These are phyloP conservation scores for Corymbia citriodora DNA, from an alignment of 441 rosid species.

Conservation along the genomic window DNA sequence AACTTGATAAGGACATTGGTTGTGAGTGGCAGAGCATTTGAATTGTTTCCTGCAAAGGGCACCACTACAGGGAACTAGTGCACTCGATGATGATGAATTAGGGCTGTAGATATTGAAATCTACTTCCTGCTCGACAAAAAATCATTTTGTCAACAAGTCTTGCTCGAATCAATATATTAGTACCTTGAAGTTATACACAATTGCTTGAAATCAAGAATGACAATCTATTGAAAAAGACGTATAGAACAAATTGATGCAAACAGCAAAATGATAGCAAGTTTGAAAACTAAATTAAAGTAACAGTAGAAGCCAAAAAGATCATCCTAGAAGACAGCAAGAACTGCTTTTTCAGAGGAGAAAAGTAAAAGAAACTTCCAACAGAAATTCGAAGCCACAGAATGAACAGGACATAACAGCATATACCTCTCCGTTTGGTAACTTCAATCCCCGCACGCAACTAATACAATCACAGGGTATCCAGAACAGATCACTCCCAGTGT, in stretches of 20 bases:
- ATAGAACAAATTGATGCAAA: not conserved
- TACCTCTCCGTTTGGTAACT: conserved; percentile 37
- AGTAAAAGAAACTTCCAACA: not conserved
- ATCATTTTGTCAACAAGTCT: not conserved
- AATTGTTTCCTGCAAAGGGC: not conserved
- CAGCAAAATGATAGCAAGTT: not conserved
- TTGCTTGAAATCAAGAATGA: not conserved
- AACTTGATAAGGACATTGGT: not conserved
- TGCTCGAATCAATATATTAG: not conserved
- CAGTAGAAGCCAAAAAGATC: not conserved
- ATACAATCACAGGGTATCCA: conserved; percentile 90
- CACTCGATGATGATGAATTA: not conserved
- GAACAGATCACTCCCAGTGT: conserved; percentile 87
- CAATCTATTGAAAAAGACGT: not conserved
- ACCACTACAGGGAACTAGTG: not conserved
- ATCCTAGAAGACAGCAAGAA: not conserved
- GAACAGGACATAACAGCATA: not conserved
- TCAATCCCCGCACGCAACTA: conserved; percentile 34
- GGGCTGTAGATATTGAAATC: not conserved
- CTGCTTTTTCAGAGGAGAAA: not conserved
- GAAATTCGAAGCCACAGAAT: not conserved
- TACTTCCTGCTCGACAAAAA: not conserved
- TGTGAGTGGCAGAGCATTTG: not conserved
- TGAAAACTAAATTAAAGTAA: not conserved
- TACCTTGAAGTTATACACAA: not conserved